Percentiles rank a stretch among this genome's conserved stretches.
These are phyloP conservation scores for Colletotrichum eremochloae DNA, from an alignment of 2,329 filamentous ascomycete genomes.

Conservation along the genomic window DNA sequence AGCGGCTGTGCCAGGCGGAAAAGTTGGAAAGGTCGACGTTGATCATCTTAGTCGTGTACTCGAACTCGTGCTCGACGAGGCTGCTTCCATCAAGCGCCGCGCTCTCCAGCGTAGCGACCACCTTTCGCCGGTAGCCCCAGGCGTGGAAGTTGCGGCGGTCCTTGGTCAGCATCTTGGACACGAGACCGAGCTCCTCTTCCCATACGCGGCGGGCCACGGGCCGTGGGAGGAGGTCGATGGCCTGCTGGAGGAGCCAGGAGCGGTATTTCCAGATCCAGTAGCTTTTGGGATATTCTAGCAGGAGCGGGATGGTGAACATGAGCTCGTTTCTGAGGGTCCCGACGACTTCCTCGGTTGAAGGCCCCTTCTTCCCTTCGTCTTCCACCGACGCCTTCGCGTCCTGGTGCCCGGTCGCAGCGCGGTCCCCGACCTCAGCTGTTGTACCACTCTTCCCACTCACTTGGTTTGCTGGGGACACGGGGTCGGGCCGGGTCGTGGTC, in stretches of 20 bases:
- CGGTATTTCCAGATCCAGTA: slow-evolving; percentile 99
- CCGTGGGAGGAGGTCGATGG: slow-evolving; percentile 72
- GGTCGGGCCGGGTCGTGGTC: slow-evolving; percentile 64
- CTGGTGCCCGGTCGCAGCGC: slow-evolving; percentile 53
- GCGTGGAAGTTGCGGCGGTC: slow-evolving; percentile 97
- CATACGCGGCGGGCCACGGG: slow-evolving; percentile 75
- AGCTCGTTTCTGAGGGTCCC: slow-evolving; percentile 75
- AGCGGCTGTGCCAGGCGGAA: slow-evolving; percentile 94
- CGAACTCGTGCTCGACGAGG: slow-evolving; percentile 85
- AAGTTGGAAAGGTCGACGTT: slow-evolving; percentile 90
- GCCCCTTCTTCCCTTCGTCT: slow-evolving; percentile 14
- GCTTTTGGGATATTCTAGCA: slow-evolving; percentile 92
- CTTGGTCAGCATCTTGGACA: slow-evolving; percentile 87
- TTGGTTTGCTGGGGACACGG: slow-evolving; percentile 57
- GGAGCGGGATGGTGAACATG: slow-evolving; percentile 83
- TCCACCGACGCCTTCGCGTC: background rate
- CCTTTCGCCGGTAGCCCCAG: slow-evolving; percentile 89
- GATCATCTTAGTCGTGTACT: slow-evolving; percentile 93
- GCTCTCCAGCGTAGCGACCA: slow-evolving; percentile 82
- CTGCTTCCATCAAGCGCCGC: slow-evolving; percentile 64
- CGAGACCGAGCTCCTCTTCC: slow-evolving; percentile 85
- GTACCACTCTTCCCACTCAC: slow-evolving; percentile 66
- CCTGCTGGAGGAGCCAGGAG: slow-evolving; percentile 83
- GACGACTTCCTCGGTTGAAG: slow-evolving; percentile 43
- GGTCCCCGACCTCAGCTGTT: slow-evolving; percentile 59